Conservation (phyloP, 169 alveolate genomes). For the Plasmodium relictum region DNA sequence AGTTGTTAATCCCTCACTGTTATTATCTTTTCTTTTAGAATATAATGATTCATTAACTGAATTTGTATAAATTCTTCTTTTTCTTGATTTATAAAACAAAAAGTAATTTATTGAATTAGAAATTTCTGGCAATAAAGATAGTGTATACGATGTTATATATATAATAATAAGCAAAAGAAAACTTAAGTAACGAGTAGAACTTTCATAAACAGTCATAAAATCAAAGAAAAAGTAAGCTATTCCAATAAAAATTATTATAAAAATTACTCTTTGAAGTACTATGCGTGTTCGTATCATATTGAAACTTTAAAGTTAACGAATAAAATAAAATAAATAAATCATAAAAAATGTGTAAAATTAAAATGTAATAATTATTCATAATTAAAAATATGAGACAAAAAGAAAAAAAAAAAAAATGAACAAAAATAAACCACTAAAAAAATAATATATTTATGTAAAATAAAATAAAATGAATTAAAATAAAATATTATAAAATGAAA, state of each 20-base stretch:
- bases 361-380: too few relatives aligned
- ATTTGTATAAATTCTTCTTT: slow-evolving; percentile 22
- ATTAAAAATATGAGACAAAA: too few relatives aligned
- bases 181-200: slow-evolving; percentile 25
- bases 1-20: slow-evolving; percentile 12
- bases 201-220: slow-evolving; percentile 42
- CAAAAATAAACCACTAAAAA: too few relatives aligned
- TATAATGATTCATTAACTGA: slow-evolving; percentile 19
- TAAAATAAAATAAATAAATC: not conserved
- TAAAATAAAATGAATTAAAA: too few relatives aligned
- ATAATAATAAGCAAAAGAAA: slow-evolving; percentile 18
- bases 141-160: slow-evolving; percentile 19
- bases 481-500: too few relatives aligned
- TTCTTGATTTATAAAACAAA: slow-evolving; percentile 44
- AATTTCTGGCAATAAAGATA: slow-evolving; percentile 42
- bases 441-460: too few relatives aligned
- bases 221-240: slow-evolving; percentile 27
- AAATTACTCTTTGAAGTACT: slow-evolving; percentile 22
- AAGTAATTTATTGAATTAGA: slow-evolving; percentile 37
- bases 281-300: slow-evolving; percentile 20
- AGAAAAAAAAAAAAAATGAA: too few relatives aligned
- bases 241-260: slow-evolving; percentile 13
- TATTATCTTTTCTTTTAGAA: slow-evolving; percentile 14
- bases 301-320: not conserved
- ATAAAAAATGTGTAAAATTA: too few relatives aligned